These are phyloP conservation scores for Camelina hispida DNA, from an alignment of 345 rosid genomes.

Conservation along the genomic window DNA sequence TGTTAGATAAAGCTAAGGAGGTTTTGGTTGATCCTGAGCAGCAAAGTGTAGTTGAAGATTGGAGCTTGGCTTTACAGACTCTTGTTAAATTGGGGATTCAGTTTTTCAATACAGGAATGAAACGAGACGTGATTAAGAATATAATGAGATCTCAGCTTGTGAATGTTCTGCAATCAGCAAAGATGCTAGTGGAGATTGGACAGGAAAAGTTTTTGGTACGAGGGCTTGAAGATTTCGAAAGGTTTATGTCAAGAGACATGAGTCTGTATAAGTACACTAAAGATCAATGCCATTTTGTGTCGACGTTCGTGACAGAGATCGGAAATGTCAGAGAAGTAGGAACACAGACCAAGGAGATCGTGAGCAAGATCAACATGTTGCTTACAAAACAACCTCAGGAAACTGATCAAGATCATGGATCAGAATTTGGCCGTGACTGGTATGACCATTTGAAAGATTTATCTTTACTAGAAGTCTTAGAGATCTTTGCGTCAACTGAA, in stretches of 20 bases:
- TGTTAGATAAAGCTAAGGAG: background rate
- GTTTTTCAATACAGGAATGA: background rate
- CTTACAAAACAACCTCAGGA: background rate
- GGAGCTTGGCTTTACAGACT: slow-evolving; percentile 20
- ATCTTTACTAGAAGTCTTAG: background rate
- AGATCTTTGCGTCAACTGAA: background rate
- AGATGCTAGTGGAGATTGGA: background rate
- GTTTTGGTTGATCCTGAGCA: background rate
- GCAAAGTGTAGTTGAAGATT: background rate
- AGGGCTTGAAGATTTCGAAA: background rate
- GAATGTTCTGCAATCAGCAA: background rate
- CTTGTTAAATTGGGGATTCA: slow-evolving; percentile 1
- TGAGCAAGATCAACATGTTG: background rate
- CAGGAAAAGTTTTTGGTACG: background rate
- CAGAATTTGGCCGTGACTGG: background rate
- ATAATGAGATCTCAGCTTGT: too few relatives aligned
- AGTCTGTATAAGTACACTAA: background rate
- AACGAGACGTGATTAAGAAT: too few relatives aligned
- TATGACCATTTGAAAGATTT: background rate
- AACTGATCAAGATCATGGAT: background rate
- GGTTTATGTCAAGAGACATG: background rate
- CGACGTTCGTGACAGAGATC: background rate
- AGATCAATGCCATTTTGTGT: background rate
- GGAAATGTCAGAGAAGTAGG: background rate
- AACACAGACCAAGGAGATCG: background rate